These are phyloP conservation scores for Pelargonium myrrhifolium DNA, from an alignment of 441 rosid genomes.

Conservation along the genomic window DNA sequence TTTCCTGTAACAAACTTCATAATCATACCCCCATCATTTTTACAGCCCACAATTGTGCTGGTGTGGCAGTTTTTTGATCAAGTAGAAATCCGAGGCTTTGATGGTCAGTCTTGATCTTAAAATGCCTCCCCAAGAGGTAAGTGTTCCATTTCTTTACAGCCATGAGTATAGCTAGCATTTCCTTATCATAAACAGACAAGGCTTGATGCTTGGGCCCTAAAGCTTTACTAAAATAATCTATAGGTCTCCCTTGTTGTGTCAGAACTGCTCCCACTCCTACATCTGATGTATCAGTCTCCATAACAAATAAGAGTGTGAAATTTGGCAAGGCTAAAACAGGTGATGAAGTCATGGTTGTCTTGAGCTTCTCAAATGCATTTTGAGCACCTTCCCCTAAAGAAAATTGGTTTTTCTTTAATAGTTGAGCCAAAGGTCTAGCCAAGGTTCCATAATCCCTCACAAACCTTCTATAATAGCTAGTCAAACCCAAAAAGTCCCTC, in stretches of 20 bases:
- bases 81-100: neutral
- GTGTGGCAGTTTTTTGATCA: neutral
- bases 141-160: neutral
- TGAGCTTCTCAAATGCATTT: no score
- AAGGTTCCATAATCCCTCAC: no score
- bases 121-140: neutral
- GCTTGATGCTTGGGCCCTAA: neutral
- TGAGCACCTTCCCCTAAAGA: no score
- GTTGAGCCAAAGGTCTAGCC: no score
- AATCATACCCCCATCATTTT: neutral
- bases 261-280: neutral
- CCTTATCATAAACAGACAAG: neutral
- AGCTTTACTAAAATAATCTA: neutral
- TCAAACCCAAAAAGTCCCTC: no score
- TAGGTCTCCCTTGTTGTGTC: neutral
- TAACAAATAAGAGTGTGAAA: neutral
- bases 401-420: no score
- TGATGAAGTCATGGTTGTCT: no score
- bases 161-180: neutral
- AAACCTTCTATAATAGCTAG: no score
- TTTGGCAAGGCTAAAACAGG: neutral
- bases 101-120: conserved; percentile 3
- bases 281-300: neutral
- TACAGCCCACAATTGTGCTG: no score
- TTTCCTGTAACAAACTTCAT: neutral